A percentile compares a stretch with the other conserved stretches of the same genome.
These are phyloP conservation scores for Cryphonectria naterciae DNA, from an alignment of 2,329 filamentous ascomycete species.

Conservation along the genomic window DNA sequence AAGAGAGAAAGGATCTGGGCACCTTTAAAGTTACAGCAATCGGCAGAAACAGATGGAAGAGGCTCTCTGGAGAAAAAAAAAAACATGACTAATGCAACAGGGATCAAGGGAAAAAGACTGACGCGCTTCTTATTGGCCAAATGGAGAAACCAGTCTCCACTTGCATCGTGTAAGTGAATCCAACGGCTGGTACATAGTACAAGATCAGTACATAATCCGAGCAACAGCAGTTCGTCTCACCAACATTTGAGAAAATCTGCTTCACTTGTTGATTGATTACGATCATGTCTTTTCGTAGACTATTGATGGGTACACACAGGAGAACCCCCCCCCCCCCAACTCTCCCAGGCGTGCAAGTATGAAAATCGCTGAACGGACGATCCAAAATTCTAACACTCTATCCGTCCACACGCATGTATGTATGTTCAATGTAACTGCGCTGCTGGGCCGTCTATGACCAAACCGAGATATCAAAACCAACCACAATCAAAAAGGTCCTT, in stretches of 20 bases:
- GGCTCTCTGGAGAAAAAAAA: conserved; percentile 17
- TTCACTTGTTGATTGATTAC: neutral
- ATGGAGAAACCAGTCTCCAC: neutral
- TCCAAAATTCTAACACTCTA: neutral
- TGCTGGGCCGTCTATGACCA: conserved; percentile 13
- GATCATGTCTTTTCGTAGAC: conserved; percentile 12
- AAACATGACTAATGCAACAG: conserved; percentile 29
- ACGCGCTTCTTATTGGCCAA: conserved; percentile 6
- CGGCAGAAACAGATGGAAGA: conserved; percentile 29
- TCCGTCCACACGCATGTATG: neutral
- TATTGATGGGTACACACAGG: neutral
- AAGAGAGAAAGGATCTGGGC: neutral
- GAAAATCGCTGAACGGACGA: neutral
- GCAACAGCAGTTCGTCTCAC: neutral
- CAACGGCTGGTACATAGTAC: neutral
- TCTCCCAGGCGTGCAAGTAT: neutral
- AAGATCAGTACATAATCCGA: neutral
- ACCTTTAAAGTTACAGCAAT: conserved; percentile 9
- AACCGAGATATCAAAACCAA: conserved; percentile 14
- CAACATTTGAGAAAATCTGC: neutral
- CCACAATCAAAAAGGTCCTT: neutral
- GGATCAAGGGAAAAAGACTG: conserved; percentile 7
- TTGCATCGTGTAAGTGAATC: conserved; percentile 19
- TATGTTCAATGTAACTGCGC: conserved; percentile 18
- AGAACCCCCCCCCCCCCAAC: no score